Percentiles rank a stretch among this genome's conserved stretches.
These are phyloP conservation scores for Alloascoidea hylecoeti DNA, from an alignment of 805 yeast genomes.

Conservation along the genomic window DNA sequence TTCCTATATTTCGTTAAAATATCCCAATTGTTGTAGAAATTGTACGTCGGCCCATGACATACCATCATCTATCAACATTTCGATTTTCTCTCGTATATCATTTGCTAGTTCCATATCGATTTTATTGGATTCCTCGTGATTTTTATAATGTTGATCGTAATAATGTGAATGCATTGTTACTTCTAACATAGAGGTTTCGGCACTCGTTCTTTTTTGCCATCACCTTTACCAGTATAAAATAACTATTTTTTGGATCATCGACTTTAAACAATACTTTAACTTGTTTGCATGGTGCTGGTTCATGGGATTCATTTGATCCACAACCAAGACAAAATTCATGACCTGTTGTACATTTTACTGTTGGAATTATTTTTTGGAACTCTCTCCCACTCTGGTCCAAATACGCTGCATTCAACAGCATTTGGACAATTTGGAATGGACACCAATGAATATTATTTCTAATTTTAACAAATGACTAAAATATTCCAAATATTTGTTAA, in stretches of 20 bases:
- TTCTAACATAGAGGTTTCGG: constrained; percentile 29
- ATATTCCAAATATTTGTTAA: constrained; percentile 11
- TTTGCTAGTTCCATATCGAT: constrained; percentile 55
- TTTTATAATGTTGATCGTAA: constrained; percentile 57
- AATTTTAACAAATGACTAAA: constrained; percentile 31
- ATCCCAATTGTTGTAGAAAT: constrained; percentile 67
- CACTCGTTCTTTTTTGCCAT: constrained; percentile 16
- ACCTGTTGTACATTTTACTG: constrained; percentile 49
- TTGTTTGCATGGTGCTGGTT: constrained; percentile 70
- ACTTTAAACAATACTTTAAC: constrained; percentile 56
- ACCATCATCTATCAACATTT: constrained; percentile 47
- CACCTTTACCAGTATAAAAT: no score
- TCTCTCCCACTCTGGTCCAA: constrained; percentile 9
- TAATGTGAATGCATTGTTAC: constrained; percentile 60
- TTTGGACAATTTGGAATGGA: constrained; percentile 67
- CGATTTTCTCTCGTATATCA: constrained; percentile 51
- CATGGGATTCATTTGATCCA: constrained; percentile 52
- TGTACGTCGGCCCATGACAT: constrained; percentile 83
- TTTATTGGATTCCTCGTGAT: constrained; percentile 64
- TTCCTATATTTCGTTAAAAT: constrained; percentile 46
- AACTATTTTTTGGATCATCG: constrained; percentile 35
- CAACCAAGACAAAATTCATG: constrained; percentile 78
- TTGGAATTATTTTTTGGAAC: constrained; percentile 41
- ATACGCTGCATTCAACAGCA: constrained; percentile 30
- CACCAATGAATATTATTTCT: constrained; percentile 52